phyloP scores from a whole-genome alignment of 2,329 filamentous ascomycete species.

The Pestalotiopsis sp. region DNA sequence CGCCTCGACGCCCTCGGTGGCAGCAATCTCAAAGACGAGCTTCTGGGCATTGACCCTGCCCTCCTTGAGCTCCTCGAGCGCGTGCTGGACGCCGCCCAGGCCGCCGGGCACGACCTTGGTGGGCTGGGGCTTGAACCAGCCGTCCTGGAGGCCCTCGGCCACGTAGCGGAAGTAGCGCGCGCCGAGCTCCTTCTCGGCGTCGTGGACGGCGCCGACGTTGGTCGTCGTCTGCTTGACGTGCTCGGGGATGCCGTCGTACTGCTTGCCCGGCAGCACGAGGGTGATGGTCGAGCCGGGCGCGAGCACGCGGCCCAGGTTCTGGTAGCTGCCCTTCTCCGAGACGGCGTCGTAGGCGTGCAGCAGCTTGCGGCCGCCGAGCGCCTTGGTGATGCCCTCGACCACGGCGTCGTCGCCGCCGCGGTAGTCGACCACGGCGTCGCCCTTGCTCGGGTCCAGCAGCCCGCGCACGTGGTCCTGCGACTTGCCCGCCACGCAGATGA shows the following conservation, averaged over 20 bases:
- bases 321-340: slow-evolving; percentile 50
- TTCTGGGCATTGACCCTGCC: slow-evolving; percentile 46
- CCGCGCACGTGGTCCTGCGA: slow-evolving; percentile 51
- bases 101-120: slow-evolving; percentile 35
- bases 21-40: slow-evolving; percentile 40
- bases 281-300: slow-evolving; percentile 38
- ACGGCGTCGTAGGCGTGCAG: slow-evolving; percentile 61
- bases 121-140: slow-evolving; percentile 43
- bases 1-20: slow-evolving; percentile 20
- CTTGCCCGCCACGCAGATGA: slow-evolving; percentile 61
- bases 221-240: slow-evolving; percentile 21
- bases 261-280: slow-evolving; percentile 36
- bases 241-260: slow-evolving; percentile 30
- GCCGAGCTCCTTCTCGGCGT: slow-evolving; percentile 28
- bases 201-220: slow-evolving; percentile 24
- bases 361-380: slow-evolving; percentile 42
- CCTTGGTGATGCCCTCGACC: slow-evolving; percentile 44
- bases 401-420: slow-evolving; percentile 57
- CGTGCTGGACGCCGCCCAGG: slow-evolving; percentile 37
- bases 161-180: slow-evolving; percentile 39
- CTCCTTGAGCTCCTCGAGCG: slow-evolving; percentile 34
- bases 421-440: slow-evolving; percentile 64
- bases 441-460: slow-evolving; percentile 54
- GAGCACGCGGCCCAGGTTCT: slow-evolving; percentile 47
- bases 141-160: slow-evolving; percentile 34